Percentiles rank a stretch among this genome's conserved stretches.
phyloP scores from a whole-genome alignment of 345 rosid genomes.

The Camelina hispida region DNA sequence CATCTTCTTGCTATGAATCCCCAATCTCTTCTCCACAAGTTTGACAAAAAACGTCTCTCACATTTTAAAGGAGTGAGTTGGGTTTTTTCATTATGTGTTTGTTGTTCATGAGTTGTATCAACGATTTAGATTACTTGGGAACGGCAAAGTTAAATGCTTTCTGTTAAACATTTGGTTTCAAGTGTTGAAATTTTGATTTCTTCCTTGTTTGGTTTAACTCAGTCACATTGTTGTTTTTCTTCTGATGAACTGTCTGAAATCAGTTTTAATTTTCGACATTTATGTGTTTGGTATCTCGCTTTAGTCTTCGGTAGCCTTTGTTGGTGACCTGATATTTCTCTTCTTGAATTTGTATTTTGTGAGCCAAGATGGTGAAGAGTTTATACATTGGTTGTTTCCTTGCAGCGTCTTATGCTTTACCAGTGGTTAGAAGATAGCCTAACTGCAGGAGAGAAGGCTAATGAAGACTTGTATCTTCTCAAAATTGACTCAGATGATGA shows the following conservation, averaged over 20 bases:
- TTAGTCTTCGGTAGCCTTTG: neutral
- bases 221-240: neutral
- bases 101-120: neutral
- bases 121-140: neutral
- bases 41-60: conserved; percentile 46
- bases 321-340: neutral
- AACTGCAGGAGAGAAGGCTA: conserved; percentile 66
- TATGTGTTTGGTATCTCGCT: neutral
- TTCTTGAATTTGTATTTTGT: conserved; percentile 2
- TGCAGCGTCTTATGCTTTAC: conserved; percentile 66
- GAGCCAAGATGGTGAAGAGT: neutral
- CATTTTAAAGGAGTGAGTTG: conserved; percentile 67
- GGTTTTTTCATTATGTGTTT: neutral
- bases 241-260: neutral
- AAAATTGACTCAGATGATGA: conserved; percentile 52
- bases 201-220: conserved; percentile 5
- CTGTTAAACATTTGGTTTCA: neutral
- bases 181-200: neutral
- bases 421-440: conserved; percentile 91
- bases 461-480: conserved; percentile 64
- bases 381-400: conserved; percentile 24
- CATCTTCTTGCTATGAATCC: conserved; percentile 66
- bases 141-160: neutral
- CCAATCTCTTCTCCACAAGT: conserved; percentile 51
- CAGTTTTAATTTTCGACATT: neutral